Evolutionary conservation across 164 flowering plant genomes (phyloP).

Genomic region (Brasenia schreberi): DNA sequence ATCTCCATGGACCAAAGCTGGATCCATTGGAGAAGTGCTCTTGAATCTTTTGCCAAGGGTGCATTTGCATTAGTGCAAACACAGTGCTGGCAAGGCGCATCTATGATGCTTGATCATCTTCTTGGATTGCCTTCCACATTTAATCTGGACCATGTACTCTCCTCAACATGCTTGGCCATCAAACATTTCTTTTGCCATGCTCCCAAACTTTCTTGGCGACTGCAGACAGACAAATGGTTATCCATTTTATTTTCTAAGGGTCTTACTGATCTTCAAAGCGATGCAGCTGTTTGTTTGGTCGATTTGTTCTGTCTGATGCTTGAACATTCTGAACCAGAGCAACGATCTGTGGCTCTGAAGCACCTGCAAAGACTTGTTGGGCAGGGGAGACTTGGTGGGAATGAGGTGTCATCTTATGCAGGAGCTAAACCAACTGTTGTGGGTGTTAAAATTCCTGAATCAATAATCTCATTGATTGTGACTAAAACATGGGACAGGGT

Average conservation of each 20-base stretch:
- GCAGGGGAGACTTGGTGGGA: slow-evolving; percentile 13
- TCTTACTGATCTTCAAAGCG: slow-evolving; percentile 20
- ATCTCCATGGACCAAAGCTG: slow-evolving; percentile 9
- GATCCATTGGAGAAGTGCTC: slow-evolving; percentile 39
- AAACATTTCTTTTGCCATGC: slow-evolving; percentile 43
- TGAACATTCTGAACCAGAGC: slow-evolving; percentile 82
- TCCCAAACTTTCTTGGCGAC: slow-evolving; percentile 66
- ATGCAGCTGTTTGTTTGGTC: slow-evolving; percentile 25
- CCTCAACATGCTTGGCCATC: slow-evolving; percentile 40
- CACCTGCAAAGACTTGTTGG: slow-evolving; percentile 54
- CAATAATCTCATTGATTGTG: slow-evolving; percentile 36
- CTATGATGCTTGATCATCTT: slow-evolving; percentile 56
- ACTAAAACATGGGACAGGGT: slow-evolving; percentile 73
- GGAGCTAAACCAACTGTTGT: slow-evolving; percentile 9
- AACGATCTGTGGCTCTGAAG: slow-evolving; percentile 49
- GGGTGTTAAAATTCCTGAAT: slow-evolving; percentile 23
- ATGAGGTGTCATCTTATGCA: neutral
- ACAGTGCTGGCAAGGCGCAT: slow-evolving; percentile 75
- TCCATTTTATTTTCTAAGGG: slow-evolving; percentile 41
- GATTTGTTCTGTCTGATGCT: slow-evolving; percentile 51
- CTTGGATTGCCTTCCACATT: slow-evolving; percentile 40
- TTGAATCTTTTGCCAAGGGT: slow-evolving; percentile 40
- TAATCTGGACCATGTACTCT: slow-evolving; percentile 34
- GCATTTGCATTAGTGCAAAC: slow-evolving; percentile 32
- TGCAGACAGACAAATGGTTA: slow-evolving; percentile 68